A percentile compares a stretch with the other conserved stretches of the same genome.
phyloP scores from a whole-genome alignment of 2,329 filamentous ascomycete genomes.

The Drechslera avenae region DNA sequence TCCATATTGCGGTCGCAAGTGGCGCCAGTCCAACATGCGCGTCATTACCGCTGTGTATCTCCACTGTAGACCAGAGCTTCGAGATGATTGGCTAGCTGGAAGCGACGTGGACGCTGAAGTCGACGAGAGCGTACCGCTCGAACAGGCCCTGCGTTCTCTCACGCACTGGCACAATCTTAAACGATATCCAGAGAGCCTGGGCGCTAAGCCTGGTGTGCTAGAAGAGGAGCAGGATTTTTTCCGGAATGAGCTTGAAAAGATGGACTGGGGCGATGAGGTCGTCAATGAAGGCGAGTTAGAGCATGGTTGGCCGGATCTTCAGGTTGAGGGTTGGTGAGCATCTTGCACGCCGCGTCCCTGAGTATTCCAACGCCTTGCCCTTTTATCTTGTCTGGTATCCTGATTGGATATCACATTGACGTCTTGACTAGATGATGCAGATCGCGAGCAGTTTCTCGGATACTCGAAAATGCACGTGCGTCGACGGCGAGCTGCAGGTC shows the following conservation, averaged over 20 bases:
- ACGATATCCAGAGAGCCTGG: conserved; percentile 79
- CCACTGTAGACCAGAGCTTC: conserved; percentile 86
- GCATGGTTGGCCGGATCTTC: conserved; percentile 30
- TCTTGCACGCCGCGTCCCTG: conserved; percentile 5
- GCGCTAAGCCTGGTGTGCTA: conserved; percentile 47
- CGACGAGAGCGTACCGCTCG: conserved; percentile 87
- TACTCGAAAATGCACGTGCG: conserved; percentile 1
- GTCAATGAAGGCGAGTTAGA: conserved; percentile 33
- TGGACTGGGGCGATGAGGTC: conserved; percentile 49
- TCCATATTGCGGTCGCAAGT: conserved; percentile 96
- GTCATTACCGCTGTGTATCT: conserved; percentile 97
- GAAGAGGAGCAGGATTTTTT: conserved; percentile 57
- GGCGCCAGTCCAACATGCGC: conserved; percentile 97
- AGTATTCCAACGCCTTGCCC: background rate
- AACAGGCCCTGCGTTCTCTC: conserved; percentile 85
- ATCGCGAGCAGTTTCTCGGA: background rate
- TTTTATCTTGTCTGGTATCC: background rate
- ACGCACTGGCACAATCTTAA: conserved; percentile 95
- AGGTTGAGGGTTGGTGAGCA: conserved; percentile 40
- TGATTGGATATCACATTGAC: conserved; percentile 11
- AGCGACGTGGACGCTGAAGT: conserved; percentile 92
- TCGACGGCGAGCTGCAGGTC: conserved; percentile 8
- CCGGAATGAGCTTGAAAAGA: conserved; percentile 56
- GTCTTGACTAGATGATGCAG: conserved; percentile 7
- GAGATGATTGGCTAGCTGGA: conserved; percentile 93